These are phyloP conservation scores for Aspergillus taichungensis DNA, from an alignment of 495 filamentous ascomycete species.

Conservation along the genomic window DNA sequence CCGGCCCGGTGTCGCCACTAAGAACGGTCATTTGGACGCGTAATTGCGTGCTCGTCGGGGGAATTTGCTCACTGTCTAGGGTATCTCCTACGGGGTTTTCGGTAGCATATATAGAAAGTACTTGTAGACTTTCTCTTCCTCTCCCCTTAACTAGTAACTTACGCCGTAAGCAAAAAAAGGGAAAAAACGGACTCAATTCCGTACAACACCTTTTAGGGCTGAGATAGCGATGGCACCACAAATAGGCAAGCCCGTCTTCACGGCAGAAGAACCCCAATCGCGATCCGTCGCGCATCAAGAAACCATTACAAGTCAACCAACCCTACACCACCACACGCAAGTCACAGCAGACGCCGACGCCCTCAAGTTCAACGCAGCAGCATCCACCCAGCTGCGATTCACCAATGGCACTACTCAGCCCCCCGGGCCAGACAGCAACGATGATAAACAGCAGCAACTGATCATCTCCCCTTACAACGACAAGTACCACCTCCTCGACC, in stretches of 20 bases:
- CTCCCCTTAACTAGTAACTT: no score
- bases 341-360: conserved; percentile 27
- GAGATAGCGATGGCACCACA: conserved; percentile 8
- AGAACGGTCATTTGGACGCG: no score
- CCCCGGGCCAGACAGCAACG: conserved; percentile 1
- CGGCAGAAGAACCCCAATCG: not conserved
- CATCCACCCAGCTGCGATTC: conserved; percentile 23
- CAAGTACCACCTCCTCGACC: conserved; percentile 58
- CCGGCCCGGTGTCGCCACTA: no score
- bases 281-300: not conserved
- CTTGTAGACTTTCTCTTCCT: no score
- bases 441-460: conserved; percentile 26
- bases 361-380: conserved; percentile 27
- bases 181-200: not conserved
- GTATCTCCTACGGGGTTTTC: no score
- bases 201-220: no score
- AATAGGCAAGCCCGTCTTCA: conserved; percentile 3
- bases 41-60: no score
- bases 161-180: not conserved
- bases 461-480: conserved; percentile 68
- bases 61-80: no score
- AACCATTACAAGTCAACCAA: not conserved
- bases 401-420: not conserved
- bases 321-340: conserved; percentile 22
- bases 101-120: no score